Evolutionary conservation across 495 filamentous ascomycete genomes (phyloP).

Genomic region (Chaetomium fimeti): DNA sequence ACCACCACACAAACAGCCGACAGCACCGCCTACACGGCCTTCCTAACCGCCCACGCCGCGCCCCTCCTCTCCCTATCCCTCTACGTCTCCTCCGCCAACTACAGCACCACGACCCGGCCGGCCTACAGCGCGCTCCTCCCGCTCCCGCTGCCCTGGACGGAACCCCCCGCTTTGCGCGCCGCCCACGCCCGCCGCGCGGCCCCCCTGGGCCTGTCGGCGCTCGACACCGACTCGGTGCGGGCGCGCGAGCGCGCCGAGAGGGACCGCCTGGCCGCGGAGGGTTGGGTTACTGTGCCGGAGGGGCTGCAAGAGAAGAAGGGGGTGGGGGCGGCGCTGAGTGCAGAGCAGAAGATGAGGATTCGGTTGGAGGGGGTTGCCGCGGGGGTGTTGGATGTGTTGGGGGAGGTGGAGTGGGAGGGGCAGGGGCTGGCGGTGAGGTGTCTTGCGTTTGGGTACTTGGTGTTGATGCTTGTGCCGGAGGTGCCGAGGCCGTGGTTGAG

Average conservation of each 20-base stretch:
- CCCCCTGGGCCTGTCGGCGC: conserved; percentile 62
- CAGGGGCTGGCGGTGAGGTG: conserved; percentile 74
- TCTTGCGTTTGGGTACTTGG: conserved; percentile 72
- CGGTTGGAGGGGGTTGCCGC: conserved; percentile 65
- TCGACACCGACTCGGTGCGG: conserved; percentile 47
- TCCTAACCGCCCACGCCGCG: conserved; percentile 61
- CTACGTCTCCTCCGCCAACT: conserved; percentile 86
- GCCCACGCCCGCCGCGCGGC: conserved; percentile 68
- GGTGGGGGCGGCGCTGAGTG: conserved; percentile 38
- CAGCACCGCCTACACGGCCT: conserved; percentile 66
- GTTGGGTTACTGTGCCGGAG: conserved; percentile 33
- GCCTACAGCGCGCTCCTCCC: conserved; percentile 72
- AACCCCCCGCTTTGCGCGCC: conserved; percentile 64
- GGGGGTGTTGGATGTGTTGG: conserved; percentile 67
- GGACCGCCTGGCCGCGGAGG: conserved; percentile 31
- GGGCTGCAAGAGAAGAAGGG: conserved; percentile 20
- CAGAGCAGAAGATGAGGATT: conserved; percentile 59
- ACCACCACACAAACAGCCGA: conserved; percentile 59
- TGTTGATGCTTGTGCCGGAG: conserved; percentile 66
- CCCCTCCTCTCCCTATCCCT: conserved; percentile 75
- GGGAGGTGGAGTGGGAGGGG: conserved; percentile 54
- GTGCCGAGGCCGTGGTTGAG: conserved; percentile 71
- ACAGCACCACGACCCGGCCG: conserved; percentile 66
- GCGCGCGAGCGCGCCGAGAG: conserved; percentile 34
- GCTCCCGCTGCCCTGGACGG: conserved; percentile 79